phyloP scores from a whole-genome alignment of 768 basidiomycete species.

The Boletus reticulatus region DNA sequence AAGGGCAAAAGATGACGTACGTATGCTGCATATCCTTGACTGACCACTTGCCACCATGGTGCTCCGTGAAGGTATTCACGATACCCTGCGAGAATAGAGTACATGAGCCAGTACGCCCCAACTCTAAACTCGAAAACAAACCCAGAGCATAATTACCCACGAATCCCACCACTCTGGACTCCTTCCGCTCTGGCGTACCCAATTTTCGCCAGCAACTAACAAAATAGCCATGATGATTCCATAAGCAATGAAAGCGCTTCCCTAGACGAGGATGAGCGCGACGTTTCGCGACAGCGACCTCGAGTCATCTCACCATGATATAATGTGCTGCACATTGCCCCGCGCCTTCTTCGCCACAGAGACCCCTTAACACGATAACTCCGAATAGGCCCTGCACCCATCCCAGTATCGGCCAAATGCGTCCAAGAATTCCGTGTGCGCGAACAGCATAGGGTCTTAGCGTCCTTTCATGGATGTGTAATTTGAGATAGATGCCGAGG shows the following conservation, averaged over 20 bases:
- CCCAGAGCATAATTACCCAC: constrained; percentile 57
- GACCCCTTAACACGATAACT: constrained; percentile 67
- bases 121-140: constrained; percentile 29
- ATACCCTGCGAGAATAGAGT: constrained; percentile 9
- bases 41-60: constrained; percentile 77
- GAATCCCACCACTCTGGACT: constrained; percentile 90
- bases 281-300: constrained; percentile 8
- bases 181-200: constrained; percentile 66
- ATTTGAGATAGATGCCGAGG: constrained; percentile 87
- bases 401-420: constrained; percentile 77
- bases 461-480: constrained; percentile 82
- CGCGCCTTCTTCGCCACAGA: constrained; percentile 69
- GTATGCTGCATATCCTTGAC: constrained; percentile 96
- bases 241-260: constrained; percentile 88
- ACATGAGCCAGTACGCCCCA: neutral
- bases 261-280: constrained; percentile 34
- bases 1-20: constrained; percentile 40
- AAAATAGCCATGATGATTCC: constrained; percentile 78
- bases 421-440: constrained; percentile 79
- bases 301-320: constrained; percentile 53
- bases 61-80: constrained; percentile 94
- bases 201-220: constrained; percentile 72
- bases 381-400: constrained; percentile 93
- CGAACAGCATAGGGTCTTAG: constrained; percentile 68
- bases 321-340: constrained; percentile 90